A percentile compares a stretch with the other conserved stretches of the same genome.
Evolutionary conservation across 352 stramenopile genomes (phyloP).

Genomic region (Pythium aristosporum): DNA sequence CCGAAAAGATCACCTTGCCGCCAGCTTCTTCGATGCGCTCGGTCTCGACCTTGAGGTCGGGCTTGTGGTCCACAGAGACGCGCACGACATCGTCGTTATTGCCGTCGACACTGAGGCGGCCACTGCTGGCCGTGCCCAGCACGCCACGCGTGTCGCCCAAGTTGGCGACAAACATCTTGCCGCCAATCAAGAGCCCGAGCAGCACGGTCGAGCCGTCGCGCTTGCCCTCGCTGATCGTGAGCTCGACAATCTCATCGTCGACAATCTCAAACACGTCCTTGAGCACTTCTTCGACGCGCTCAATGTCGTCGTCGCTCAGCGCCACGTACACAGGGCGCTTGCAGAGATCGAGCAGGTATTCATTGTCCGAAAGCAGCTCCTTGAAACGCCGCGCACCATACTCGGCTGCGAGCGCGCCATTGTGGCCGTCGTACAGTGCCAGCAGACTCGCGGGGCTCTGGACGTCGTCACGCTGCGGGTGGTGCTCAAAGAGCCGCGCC

Average conservation of each 20-base stretch:
- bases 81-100: slow-evolving; percentile 38
- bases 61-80: slow-evolving; percentile 81
- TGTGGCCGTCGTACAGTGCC: slow-evolving; percentile 77
- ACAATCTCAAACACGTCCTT: slow-evolving; percentile 56
- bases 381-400: slow-evolving; percentile 57
- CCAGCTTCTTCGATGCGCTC: slow-evolving; percentile 60
- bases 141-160: slow-evolving; percentile 75
- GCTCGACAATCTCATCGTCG: slow-evolving; percentile 70
- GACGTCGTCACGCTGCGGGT: slow-evolving; percentile 35
- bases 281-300: slow-evolving; percentile 48
- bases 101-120: slow-evolving; percentile 16
- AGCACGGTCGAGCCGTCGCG: slow-evolving; percentile 75
- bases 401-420: slow-evolving; percentile 67
- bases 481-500: slow-evolving; percentile 52
- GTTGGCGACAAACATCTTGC: slow-evolving; percentile 81
- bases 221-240: slow-evolving; percentile 67
- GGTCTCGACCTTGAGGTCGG: slow-evolving; percentile 59
- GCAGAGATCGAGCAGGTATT: slow-evolving; percentile 49
- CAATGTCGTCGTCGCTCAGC: slow-evolving; percentile 47
- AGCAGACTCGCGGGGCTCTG: slow-evolving; percentile 49
- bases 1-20: slow-evolving; percentile 78
- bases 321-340: slow-evolving; percentile 31
- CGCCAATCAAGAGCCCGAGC: slow-evolving; percentile 60
- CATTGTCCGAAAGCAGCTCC: slow-evolving; percentile 50
- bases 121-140: slow-evolving; percentile 27